Evolutionary conservation across 2,329 filamentous ascomycete genomes (phyloP).

Genomic region (Fusarium sp.): DNA sequence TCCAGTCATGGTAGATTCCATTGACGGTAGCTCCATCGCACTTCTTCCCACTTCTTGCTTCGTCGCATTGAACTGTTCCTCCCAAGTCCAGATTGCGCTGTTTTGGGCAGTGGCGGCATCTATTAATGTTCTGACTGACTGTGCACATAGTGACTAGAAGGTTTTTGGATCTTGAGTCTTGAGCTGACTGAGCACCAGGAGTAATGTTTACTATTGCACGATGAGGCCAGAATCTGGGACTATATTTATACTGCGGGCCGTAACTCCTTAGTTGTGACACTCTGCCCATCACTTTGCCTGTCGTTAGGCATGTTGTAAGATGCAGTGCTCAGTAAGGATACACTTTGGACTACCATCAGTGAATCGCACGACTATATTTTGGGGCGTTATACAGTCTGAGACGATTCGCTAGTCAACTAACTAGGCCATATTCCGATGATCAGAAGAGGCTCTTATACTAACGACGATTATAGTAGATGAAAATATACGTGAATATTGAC

Average conservation of each 20-base stretch:
- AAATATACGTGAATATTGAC: background rate
- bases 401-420: rapidly evolving
- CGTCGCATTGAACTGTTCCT: background rate
- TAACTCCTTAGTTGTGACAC: no score
- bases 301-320: rapidly evolving
- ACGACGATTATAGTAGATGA: background rate
- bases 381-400: rapidly evolving
- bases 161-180: no score
- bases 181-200: no score
- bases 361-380: background rate
- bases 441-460: background rate
- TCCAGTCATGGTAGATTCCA: background rate
- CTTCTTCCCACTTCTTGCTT: background rate
- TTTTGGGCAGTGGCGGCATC: background rate
- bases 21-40: background rate
- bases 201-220: no score
- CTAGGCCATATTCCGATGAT: no score
- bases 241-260: background rate
- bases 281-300: no score
- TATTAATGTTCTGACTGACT: background rate
- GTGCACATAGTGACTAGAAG: background rate
- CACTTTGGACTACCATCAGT: background rate
- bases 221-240: rapidly evolving
- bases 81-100: background rate
- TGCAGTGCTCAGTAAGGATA: background rate